These are phyloP conservation scores for Aspergillus uvarum DNA, from an alignment of 2,329 filamentous ascomycete species.

Conservation along the genomic window DNA sequence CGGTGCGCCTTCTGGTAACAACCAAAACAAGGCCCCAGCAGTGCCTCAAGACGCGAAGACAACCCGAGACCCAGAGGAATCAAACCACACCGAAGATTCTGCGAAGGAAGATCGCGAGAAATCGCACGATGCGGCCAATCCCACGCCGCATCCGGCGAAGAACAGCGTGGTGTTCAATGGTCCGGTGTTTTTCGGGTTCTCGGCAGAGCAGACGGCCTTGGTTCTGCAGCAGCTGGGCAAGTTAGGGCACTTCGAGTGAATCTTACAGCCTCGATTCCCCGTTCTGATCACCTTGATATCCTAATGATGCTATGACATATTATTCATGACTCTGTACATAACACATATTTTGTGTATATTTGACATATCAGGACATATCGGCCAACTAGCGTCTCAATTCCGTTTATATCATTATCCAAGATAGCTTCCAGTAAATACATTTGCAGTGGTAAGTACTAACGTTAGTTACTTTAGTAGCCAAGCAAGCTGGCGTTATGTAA, in stretches of 20 bases:
- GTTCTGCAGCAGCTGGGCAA: constrained; percentile 62
- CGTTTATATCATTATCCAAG: no score
- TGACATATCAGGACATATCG: not conserved
- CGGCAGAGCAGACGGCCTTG: constrained; percentile 75
- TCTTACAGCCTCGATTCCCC: not conserved
- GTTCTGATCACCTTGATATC: not conserved
- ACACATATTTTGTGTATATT: not conserved
- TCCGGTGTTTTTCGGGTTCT: constrained; percentile 90
- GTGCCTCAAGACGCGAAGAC: constrained; percentile 16
- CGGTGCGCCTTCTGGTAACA: constrained; percentile 20
- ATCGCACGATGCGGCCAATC: constrained; percentile 7
- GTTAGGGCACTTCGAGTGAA: constrained; percentile 11
- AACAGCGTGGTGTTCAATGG: constrained; percentile 81
- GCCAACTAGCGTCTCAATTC: not conserved
- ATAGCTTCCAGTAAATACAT: no score
- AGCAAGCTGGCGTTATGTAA: not conserved
- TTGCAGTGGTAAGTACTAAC: no score
- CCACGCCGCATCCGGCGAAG: constrained; percentile 39
- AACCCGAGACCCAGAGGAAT: constrained; percentile 16
- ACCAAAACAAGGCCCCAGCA: not conserved
- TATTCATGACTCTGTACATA: not conserved
- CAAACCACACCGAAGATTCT: constrained; percentile 8
- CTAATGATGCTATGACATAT: not conserved
- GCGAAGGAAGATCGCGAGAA: constrained; percentile 6
- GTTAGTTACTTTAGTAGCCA: no score